Base-by-base conservation (phyloP, 768 basidiomycete genomes). In the Phylloporus sp. region DNA sequence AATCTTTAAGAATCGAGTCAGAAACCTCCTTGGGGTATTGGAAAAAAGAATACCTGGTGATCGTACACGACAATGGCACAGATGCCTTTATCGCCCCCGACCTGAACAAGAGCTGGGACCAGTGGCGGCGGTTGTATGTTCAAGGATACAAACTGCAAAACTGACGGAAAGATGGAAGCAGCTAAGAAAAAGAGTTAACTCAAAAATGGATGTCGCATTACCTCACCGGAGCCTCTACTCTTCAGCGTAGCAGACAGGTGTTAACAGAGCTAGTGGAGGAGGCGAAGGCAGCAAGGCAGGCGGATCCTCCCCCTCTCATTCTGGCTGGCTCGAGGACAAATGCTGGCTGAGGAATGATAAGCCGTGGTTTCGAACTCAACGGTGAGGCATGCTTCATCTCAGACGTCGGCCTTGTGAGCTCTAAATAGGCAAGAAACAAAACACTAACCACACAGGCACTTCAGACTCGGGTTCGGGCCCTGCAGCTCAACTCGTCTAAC, bases 381-480 rank as follows among this genome's bases (percentile, higher is more conserved):
- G 66, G 64, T 2, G 54, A 64, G 11, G 50, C 53, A 23, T 54
- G 66, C 8, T 69, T 6, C 0, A 22, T 18, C 20, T 36, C 36
- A 34, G 31, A 22, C 36, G n/a, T 47, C 20, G 62, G 59, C 34
- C 46, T 48, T 24, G 12, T 4, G 20, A 38, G 35, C n/a, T n/a
- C 36, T 24, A 10, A 13, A 39, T 7, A 32, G 6, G 36, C n/a
- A 15, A 32, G 40, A 3, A 56, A 45, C 39, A 20, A 40, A 40
- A 45, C 29, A 56, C 72, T 47, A 24, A 73, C 74, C 52, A 56
- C 24, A 39, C 24, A 15, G 57, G 63, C 46, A 64, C 67, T 41
- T 71, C 69, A 28, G 68, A 63, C 38, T 70, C 60, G 5, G n/a
- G n/a, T n/a, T n/a, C n/a, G 31, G 57, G 65, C 58, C 54, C 62